Evolutionary conservation across 2,329 filamentous ascomycete genomes (phyloP).

Genomic region (Phialophora chinensis): DNA sequence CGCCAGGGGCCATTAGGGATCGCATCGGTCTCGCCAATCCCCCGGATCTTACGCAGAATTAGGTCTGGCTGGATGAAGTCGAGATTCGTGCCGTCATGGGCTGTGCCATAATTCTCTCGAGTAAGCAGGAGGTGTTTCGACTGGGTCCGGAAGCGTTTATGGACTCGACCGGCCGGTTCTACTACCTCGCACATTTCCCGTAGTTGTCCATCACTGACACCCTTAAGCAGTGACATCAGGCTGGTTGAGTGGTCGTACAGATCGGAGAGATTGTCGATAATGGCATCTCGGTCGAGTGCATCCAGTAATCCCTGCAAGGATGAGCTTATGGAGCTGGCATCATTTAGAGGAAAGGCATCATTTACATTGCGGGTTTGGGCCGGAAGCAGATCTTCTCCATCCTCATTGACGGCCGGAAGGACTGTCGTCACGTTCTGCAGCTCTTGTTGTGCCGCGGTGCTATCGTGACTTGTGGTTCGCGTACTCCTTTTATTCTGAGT

Average conservation of each 20-base stretch:
- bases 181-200: conserved; percentile 8
- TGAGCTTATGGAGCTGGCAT: conserved; percentile 11
- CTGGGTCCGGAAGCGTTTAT: conserved; percentile 41
- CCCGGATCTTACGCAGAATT: conserved; percentile 44
- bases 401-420: conserved; percentile 26
- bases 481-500: conserved; percentile 17
- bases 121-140: conserved; percentile 40
- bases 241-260: conserved; percentile 29
- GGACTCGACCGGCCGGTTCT: conserved; percentile 6
- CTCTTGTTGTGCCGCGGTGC: conserved; percentile 22
- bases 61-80: conserved; percentile 47
- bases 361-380: conserved; percentile 7
- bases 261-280: conserved; percentile 31
- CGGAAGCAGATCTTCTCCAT: not conserved
- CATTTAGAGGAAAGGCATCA: conserved; percentile 1
- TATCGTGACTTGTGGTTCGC: conserved; percentile 23
- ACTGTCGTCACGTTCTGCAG: conserved; percentile 17
- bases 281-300: conserved; percentile 27
- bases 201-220: conserved; percentile 8
- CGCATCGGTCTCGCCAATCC: conserved; percentile 35
- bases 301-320: conserved; percentile 22
- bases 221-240: conserved; percentile 25
- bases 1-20: conserved; percentile 41
- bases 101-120: conserved; percentile 40
- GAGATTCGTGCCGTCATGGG: conserved; percentile 14